phyloP scores from a whole-genome alignment of 306 rosid species.

The Lotus japonicus region DNA sequence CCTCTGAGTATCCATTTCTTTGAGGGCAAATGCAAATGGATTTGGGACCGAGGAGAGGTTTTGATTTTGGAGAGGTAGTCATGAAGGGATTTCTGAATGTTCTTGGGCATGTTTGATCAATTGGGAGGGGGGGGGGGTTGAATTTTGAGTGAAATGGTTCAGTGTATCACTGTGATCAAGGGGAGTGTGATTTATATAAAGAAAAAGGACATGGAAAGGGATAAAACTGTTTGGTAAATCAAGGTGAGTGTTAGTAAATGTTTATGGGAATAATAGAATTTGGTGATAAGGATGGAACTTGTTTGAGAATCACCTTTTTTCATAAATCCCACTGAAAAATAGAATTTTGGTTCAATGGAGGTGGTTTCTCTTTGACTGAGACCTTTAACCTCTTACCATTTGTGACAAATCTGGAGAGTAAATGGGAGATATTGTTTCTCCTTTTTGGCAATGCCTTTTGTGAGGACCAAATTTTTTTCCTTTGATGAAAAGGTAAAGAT shows the following conservation, averaged over 20 bases:
- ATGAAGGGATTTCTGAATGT: constrained; percentile 41
- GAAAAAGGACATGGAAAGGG: neutral
- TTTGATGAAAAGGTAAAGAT: neutral
- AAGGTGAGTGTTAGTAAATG: neutral
- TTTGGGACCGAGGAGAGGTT: constrained; percentile 20
- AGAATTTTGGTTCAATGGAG: neutral
- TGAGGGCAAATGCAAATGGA: constrained; percentile 36
- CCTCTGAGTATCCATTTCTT: constrained; percentile 44
- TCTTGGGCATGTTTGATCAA: constrained; percentile 43
- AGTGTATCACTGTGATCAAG: too few species aligned
- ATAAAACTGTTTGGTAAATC: neutral
- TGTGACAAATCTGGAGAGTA: neutral
- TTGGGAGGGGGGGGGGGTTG: neutral
- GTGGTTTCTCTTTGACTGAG: neutral
- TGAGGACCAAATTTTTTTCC: neutral
- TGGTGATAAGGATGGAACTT: neutral
- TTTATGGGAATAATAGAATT: neutral
- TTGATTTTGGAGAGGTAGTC: constrained; percentile 48
- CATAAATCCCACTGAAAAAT: neutral
- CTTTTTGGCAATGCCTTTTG: neutral
- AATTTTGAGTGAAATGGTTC: neutral
- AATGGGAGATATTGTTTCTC: constrained; percentile 10
- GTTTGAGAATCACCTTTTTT: neutral
- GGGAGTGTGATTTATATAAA: constrained; percentile 25
- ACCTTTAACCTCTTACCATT: neutral